Conservation (phyloP, 2,329 filamentous ascomycete species). For the Thermoascus crustaceus region DNA sequence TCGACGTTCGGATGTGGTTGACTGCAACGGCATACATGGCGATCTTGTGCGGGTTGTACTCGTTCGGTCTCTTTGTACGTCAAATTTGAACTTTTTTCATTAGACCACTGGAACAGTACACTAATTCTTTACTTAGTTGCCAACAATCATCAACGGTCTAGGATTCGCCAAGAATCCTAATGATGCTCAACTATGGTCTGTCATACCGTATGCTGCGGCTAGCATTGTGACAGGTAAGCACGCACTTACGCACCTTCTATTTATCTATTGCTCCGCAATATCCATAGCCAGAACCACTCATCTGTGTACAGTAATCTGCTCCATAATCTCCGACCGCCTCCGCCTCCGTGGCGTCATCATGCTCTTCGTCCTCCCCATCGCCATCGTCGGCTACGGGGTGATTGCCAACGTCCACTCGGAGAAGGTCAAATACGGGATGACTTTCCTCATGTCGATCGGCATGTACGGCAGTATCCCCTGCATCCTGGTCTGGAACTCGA, state of each 20-base stretch:
- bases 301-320: constrained; percentile 19
- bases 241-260: too few relatives aligned
- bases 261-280: neutral
- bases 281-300: neutral
- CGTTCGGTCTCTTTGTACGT: constrained; percentile 55
- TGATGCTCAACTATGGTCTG: constrained; percentile 54
- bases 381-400: constrained; percentile 57
- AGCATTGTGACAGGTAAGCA: constrained; percentile 46
- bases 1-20: constrained; percentile 56
- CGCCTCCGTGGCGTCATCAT: constrained; percentile 54
- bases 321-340: constrained; percentile 54
- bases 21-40: constrained; percentile 55
- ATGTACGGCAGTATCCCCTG: constrained; percentile 57
- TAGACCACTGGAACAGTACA: too few relatives aligned
- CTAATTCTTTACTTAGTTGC: too few relatives aligned
- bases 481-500: constrained; percentile 58
- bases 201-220: constrained; percentile 56
- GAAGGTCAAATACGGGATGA: constrained; percentile 56
- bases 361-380: constrained; percentile 54
- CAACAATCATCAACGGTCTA: constrained; percentile 56
- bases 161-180: constrained; percentile 48
- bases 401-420: constrained; percentile 50
- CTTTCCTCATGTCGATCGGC: constrained; percentile 58
- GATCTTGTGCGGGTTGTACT: constrained; percentile 51
- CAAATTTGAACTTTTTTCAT: neutral